Percentiles rank a stretch among this genome's conserved stretches.
Conservation (phyloP, 2,329 filamentous ascomycete species). For the Cladophialophora yegresii region DNA sequence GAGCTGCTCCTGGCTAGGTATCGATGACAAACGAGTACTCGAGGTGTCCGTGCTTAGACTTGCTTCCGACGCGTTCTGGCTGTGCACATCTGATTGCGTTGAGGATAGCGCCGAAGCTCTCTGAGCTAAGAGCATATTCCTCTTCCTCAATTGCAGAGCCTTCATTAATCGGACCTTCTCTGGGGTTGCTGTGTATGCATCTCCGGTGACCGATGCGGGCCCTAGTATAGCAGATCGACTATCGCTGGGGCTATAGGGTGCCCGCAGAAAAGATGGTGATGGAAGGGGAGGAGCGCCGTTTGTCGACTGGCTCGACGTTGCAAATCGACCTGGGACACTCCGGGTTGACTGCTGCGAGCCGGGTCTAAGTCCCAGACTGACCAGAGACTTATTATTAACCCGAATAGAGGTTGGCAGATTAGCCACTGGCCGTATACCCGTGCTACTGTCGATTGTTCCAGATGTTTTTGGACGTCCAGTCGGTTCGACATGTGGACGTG, state of each 20-base stretch:
- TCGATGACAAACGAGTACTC: constrained; percentile 17
- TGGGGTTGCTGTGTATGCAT: constrained; percentile 61
- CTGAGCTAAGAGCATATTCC: constrained; percentile 59
- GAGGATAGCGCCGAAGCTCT: constrained; percentile 23
- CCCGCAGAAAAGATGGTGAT: constrained; percentile 26
- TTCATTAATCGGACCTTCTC: constrained; percentile 94
- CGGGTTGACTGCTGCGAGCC: constrained; percentile 50
- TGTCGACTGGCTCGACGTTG: constrained; percentile 22
- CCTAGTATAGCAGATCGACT: constrained; percentile 25
- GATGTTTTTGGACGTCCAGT: constrained; percentile 63
- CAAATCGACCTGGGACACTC: constrained; percentile 46
- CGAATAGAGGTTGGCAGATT: constrained; percentile 80
- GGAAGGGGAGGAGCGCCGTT: constrained; percentile 32
- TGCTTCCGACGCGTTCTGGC: constrained; percentile 22
- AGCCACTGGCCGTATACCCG: constrained; percentile 67
- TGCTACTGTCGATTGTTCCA: constrained; percentile 49
- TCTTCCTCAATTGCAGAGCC: constrained; percentile 85
- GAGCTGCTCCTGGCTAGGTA: constrained; percentile 28
- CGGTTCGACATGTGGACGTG: constrained; percentile 70
- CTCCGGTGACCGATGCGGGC: constrained; percentile 28
- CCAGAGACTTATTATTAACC: constrained; percentile 53
- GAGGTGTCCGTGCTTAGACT: constrained; percentile 18
- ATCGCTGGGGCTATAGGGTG: constrained; percentile 26
- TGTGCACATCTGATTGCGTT: constrained; percentile 8
- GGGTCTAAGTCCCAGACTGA: constrained; percentile 42